These are phyloP conservation scores for Paecilomyces sp. DNA, from an alignment of 2,329 filamentous ascomycete species.

Conservation along the genomic window DNA sequence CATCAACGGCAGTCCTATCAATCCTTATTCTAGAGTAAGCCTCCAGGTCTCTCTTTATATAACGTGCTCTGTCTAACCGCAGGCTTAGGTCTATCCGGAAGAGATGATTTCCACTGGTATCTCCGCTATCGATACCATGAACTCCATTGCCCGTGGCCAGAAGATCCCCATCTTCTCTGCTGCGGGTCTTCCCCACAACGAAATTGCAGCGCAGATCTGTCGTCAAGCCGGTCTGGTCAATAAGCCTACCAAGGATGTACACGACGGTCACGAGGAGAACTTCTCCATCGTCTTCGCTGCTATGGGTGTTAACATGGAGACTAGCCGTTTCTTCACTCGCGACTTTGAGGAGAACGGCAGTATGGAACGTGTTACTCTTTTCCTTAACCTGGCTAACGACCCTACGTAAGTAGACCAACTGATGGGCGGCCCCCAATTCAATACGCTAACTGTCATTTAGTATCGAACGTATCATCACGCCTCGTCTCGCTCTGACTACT, in stretches of 20 bases:
- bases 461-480: slow-evolving; percentile 99
- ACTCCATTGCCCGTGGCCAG: slow-evolving; percentile 94
- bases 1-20: slow-evolving; percentile 98
- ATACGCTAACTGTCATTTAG: slow-evolving; percentile 39
- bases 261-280: slow-evolving; percentile 97
- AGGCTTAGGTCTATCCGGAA: slow-evolving; percentile 80
- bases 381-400: slow-evolving; percentile 98
- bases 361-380: slow-evolving; percentile 92
- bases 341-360: slow-evolving; percentile 99
- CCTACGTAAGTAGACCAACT: slow-evolving; percentile 64
- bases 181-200: slow-evolving; percentile 96
- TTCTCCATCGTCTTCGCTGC: slow-evolving; percentile 99
- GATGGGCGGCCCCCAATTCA: background rate
- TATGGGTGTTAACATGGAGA: slow-evolving; percentile 99
- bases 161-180: slow-evolving; percentile 99
- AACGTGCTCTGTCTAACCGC: slow-evolving; percentile 8
- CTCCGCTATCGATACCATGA: slow-evolving; percentile 98
- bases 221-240: slow-evolving; percentile 91
- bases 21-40: slow-evolving; percentile 88
- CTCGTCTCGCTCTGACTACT: slow-evolving; percentile 93
- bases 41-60: background rate
- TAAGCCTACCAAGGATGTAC: slow-evolving; percentile 87
- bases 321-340: slow-evolving; percentile 93
- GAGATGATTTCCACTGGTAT: slow-evolving; percentile 99
- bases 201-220: slow-evolving; percentile 98